Evolutionary conservation across 129 eudicot genomes (phyloP).

Genomic region (Artemisia annua): DNA sequence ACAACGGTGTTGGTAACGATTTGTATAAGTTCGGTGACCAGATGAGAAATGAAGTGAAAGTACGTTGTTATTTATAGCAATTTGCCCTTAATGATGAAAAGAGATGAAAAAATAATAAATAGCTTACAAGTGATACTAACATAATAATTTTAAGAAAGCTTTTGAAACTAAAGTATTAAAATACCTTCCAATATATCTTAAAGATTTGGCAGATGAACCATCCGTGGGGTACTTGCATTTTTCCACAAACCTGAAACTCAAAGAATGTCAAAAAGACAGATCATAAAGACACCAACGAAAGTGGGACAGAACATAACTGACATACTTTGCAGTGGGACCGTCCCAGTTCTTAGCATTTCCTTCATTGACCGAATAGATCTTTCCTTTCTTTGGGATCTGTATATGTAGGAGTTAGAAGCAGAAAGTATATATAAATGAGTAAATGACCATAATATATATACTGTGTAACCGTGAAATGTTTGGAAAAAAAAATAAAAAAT

Average conservation of each 20-base stretch:
- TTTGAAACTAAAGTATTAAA: background rate
- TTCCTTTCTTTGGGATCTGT: slow-evolving; percentile 92
- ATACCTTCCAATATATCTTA: slow-evolving; percentile 97
- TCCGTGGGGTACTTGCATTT: slow-evolving; percentile 90
- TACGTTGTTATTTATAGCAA: background rate
- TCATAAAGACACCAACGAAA: slow-evolving; percentile 4
- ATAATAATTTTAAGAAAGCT: no score
- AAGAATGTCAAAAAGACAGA: slow-evolving; percentile 9
- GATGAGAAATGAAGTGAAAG: background rate
- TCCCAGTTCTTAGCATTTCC: slow-evolving; percentile 99
- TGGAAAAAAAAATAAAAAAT: background rate
- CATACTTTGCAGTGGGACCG: slow-evolving; percentile 85
- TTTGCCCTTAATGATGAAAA: background rate
- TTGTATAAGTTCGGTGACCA: background rate
- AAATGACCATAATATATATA: background rate
- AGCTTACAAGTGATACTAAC: no score
- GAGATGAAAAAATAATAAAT: no score
- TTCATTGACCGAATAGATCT: slow-evolving; percentile 94
- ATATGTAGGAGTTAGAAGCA: background rate
- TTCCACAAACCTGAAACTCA: slow-evolving; percentile 68
- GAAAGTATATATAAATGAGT: slow-evolving; percentile 7
- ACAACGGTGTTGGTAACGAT: background rate
- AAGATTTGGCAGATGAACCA: slow-evolving; percentile 85
- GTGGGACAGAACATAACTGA: slow-evolving; percentile 2
- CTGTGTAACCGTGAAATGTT: slow-evolving; percentile 7